Percentiles rank a stretch among this genome's conserved stretches.
Conservation (phyloP, 2,329 filamentous ascomycete genomes). For the Teratosphaeria epicoccoides region DNA sequence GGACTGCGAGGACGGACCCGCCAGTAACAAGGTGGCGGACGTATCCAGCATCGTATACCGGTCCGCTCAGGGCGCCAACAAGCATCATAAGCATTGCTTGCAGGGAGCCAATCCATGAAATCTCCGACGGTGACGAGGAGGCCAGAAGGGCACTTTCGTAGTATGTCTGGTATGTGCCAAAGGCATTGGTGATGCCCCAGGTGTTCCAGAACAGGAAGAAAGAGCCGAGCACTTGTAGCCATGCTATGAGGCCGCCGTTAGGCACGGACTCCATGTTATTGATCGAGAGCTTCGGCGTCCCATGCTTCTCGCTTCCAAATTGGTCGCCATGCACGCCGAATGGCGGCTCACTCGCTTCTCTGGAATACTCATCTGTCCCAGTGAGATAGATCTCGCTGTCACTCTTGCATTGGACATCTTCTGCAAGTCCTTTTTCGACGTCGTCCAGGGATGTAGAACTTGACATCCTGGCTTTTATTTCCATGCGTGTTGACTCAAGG, state of each 20-base stretch:
- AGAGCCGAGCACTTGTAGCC: constrained; percentile 38
- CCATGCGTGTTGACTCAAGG: no score
- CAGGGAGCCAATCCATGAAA: constrained; percentile 40
- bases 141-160: constrained; percentile 34
- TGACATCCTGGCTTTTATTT: background rate
- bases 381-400: constrained; percentile 3
- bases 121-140: constrained; percentile 30
- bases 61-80: constrained; percentile 37
- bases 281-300: constrained; percentile 29
- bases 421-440: background rate
- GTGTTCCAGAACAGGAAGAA: constrained; percentile 41
- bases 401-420: background rate
- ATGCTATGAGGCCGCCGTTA: constrained; percentile 37
- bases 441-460: constrained; percentile 2
- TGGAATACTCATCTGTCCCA: constrained; percentile 8
- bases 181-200: constrained; percentile 39
- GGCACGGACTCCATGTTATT: constrained; percentile 35
- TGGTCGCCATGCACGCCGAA: constrained; percentile 7
- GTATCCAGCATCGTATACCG: constrained; percentile 41
- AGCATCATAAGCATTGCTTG: constrained; percentile 39
- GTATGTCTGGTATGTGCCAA: constrained; percentile 40
- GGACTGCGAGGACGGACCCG: constrained; percentile 36
- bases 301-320: no score
- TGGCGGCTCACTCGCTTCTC: constrained; percentile 9
- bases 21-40: constrained; percentile 33